Conservation (phyloP, 2,329 filamentous ascomycete species). For the Botryotinia narcissicola region DNA sequence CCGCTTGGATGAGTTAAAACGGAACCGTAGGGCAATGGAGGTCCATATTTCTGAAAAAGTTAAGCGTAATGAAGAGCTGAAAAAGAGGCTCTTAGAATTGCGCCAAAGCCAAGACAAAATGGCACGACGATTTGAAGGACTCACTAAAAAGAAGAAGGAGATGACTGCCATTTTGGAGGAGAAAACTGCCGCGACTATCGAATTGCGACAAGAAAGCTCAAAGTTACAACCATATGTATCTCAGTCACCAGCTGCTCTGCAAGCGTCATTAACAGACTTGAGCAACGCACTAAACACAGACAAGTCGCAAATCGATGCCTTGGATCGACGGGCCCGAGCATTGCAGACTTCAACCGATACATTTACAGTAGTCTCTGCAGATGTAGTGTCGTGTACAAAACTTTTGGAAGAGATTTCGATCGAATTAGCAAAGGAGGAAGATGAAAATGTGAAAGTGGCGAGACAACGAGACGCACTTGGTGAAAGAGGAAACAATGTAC, state of each 20-base stretch:
- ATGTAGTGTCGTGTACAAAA: conserved; percentile 85
- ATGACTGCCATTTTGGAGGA: conserved; percentile 71
- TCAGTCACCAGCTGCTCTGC: conserved; percentile 80
- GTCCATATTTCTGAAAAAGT: conserved; percentile 80
- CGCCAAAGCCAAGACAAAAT: conserved; percentile 80
- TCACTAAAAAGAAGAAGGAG: conserved; percentile 75
- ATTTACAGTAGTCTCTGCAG: conserved; percentile 77
- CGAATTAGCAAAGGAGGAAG: conserved; percentile 89
- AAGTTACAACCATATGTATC: conserved; percentile 91
- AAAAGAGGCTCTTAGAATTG: conserved; percentile 76
- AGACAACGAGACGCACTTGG: conserved; percentile 83
- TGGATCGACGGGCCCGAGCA: conserved; percentile 84
- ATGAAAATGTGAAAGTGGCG: conserved; percentile 76
- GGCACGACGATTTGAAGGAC: conserved; percentile 75
- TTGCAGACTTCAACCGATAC: conserved; percentile 90
- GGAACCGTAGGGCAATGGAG: conserved; percentile 77
- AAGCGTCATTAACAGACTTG: conserved; percentile 77
- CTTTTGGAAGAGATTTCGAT: conserved; percentile 80
- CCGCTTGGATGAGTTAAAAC: conserved; percentile 75
- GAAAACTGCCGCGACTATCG: conserved; percentile 66
- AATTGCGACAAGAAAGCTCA: conserved; percentile 76
- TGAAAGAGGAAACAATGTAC: conserved; percentile 83
- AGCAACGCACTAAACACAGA: conserved; percentile 74
- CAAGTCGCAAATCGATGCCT: conserved; percentile 78
- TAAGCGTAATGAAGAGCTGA: conserved; percentile 81